Conservation (phyloP, 768 basidiomycete species). For the Termitomyces sp. region DNA sequence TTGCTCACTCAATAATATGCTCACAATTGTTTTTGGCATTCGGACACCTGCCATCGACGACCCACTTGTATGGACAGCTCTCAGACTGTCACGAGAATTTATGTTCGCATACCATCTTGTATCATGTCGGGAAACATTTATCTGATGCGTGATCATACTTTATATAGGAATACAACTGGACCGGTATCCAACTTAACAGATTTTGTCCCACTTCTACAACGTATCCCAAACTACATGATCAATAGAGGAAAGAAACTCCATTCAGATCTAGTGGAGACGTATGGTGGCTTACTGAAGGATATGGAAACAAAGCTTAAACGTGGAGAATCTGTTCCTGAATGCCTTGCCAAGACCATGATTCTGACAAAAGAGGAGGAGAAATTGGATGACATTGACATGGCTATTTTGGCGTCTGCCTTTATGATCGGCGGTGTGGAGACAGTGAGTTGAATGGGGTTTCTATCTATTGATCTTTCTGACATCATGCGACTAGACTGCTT, state of each 20-base stretch:
- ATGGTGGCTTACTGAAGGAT: constrained; percentile 35
- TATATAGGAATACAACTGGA: constrained; percentile 35
- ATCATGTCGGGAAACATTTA: neutral
- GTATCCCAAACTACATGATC: constrained; percentile 33
- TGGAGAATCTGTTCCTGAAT: constrained; percentile 38
- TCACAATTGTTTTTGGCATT: constrained; percentile 38
- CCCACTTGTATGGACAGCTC: constrained; percentile 31
- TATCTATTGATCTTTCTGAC: neutral
- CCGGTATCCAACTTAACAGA: constrained; percentile 43
- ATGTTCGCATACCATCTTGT: constrained; percentile 29
- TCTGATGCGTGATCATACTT: constrained; percentile 5
- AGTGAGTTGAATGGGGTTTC: constrained; percentile 20
- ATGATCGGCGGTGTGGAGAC: constrained; percentile 46
- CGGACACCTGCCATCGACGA: constrained; percentile 36
- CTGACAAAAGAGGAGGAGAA: constrained; percentile 27
- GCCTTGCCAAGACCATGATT: constrained; percentile 37
- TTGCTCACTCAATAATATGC: constrained; percentile 42
- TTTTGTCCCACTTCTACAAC: constrained; percentile 39
- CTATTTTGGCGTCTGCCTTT: constrained; percentile 37
- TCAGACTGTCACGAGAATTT: constrained; percentile 39
- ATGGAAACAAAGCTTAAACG: constrained; percentile 31
- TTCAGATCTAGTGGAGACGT: constrained; percentile 30
- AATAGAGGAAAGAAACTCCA: constrained; percentile 38
- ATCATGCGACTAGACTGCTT: constrained; percentile 26
- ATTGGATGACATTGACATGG: constrained; percentile 35